Evolutionary conservation across 139 green algal genomes (phyloP).

Genomic region (Tetradesmus obliquus): DNA sequence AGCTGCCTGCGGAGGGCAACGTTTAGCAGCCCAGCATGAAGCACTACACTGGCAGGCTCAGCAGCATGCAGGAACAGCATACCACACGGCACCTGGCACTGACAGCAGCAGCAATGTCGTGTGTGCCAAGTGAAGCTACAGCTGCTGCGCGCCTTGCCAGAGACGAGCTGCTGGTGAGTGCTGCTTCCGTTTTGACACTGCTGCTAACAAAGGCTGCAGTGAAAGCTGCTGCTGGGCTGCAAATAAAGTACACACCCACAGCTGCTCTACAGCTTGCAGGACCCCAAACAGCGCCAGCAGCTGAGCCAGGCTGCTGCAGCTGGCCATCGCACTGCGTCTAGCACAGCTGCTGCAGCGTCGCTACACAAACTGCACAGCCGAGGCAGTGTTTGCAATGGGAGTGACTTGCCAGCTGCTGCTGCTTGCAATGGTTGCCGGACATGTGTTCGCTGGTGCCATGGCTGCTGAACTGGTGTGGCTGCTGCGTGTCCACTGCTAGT

Average conservation of each 20-base stretch:
- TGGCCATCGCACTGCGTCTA: no score
- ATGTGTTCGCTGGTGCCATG: no score
- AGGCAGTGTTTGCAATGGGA: no score
- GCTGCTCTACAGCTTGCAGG: not conserved
- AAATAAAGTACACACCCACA: not conserved
- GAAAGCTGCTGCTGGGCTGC: not conserved
- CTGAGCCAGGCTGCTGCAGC: no score
- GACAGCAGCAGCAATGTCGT: not conserved
- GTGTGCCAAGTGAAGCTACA: not conserved
- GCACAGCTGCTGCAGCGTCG: no score
- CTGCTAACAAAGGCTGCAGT: not conserved
- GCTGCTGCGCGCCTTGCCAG: not conserved
- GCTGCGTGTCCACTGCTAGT: no score
- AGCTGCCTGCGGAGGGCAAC: no score
- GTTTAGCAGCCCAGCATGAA: no score
- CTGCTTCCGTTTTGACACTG: not conserved
- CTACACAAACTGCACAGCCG: no score
- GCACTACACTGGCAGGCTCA: not conserved
- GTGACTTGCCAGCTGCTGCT: no score
- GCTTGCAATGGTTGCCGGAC: no score
- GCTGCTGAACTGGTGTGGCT: no score
- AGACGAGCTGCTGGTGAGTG: not conserved
- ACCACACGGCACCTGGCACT: not conserved
- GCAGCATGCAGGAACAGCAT: not conserved
- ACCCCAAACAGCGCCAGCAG: not conserved